Conservation (phyloP, 805 yeast species). For the Suhomyces vadensis region DNA sequence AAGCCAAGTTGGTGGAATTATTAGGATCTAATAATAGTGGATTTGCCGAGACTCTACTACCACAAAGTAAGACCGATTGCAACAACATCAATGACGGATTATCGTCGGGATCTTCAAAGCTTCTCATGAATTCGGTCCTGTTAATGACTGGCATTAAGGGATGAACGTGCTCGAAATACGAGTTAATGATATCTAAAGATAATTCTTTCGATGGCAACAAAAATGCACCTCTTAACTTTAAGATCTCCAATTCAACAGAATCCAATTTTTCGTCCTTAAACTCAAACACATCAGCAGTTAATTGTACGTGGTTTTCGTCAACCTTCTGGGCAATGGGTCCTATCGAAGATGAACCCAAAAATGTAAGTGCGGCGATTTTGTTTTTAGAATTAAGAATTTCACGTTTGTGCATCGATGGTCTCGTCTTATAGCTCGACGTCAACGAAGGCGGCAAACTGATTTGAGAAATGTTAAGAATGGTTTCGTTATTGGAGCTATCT, state of each 20-base stretch:
- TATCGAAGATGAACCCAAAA: conserved; percentile 55
- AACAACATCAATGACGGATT: conserved; percentile 65
- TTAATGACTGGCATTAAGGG: conserved; percentile 71
- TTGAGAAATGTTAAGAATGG: conserved; percentile 44
- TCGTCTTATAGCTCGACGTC: conserved; percentile 39
- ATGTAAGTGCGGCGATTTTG: conserved; percentile 39
- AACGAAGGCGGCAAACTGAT: conserved; percentile 45
- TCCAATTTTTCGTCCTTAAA: conserved; percentile 40
- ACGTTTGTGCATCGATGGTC: conserved; percentile 40
- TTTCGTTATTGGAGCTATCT: conserved; percentile 26
- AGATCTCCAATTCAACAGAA: conserved; percentile 63
- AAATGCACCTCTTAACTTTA: conserved; percentile 69
- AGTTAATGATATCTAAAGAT: conserved; percentile 58
- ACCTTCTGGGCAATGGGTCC: conserved; percentile 48
- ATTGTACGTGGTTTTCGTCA: conserved; percentile 49
- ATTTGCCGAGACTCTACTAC: conserved; percentile 60
- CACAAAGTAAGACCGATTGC: conserved; percentile 69
- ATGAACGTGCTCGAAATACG: conserved; percentile 64
- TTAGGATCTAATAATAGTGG: conserved; percentile 51
- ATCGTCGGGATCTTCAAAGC: conserved; percentile 53
- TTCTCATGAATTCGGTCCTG: conserved; percentile 58
- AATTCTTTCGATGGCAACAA: conserved; percentile 60
- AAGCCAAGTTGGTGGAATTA: conserved; percentile 54
- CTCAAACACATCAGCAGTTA: conserved; percentile 43
- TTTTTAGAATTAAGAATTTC: conserved; percentile 28